Evolutionary conservation across 2,329 filamentous ascomycete genomes (phyloP), one percentile per base, ranked within the genome.

Genomic region (Orbilia brochopaga): DNA sequence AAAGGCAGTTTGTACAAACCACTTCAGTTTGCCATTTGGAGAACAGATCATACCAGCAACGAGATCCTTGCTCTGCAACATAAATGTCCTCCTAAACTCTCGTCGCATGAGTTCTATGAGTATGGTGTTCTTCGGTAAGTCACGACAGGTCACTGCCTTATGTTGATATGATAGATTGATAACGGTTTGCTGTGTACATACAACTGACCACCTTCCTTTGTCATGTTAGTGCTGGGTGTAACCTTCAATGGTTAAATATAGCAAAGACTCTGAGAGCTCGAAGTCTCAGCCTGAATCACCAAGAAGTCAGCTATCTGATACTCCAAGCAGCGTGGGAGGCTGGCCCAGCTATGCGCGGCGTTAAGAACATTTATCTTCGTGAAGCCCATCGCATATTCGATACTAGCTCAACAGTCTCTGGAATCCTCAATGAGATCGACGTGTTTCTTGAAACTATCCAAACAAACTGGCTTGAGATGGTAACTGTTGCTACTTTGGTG

Each of bases 161-260:
- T n/a, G n/a, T n/a, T n/a, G n/a, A n/a, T n/a, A n/a, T n/a, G n/a
- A n/a, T n/a, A n/a, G n/a, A n/a, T n/a, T n/a, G n/a, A n/a, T n/a
- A n/a, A n/a, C n/a, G 51, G 21, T 27, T 35, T 32, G n/a, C 17
- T 13, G 6, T 21, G 6, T 17, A 48, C 10, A 10, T 24, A 10
- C 21, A 11, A 17, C 11, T 53, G 5, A 27, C 50, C 15, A 21
- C 21, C 23, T 35, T 10, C 30, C 8, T 17, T 35, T 15, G 23
- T 57, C 7, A 76, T 81, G 0, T 73, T 1, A 80, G 83, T 0
- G 75, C 83, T 1, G 85, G 85, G 0, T 66, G 80, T 17, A 75
- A 77, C 0, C 77, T 86, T 7, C 83, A 85, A 56, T 88, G 85
- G 83, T 75, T 79, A 7, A 88, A 87, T 59, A 82, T 88, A 1